A percentile compares a stretch with the other conserved stretches of the same genome.
These are phyloP conservation scores for Aspergillus phoenicis DNA, from an alignment of 2,329 filamentous ascomycete species.

Conservation along the genomic window DNA sequence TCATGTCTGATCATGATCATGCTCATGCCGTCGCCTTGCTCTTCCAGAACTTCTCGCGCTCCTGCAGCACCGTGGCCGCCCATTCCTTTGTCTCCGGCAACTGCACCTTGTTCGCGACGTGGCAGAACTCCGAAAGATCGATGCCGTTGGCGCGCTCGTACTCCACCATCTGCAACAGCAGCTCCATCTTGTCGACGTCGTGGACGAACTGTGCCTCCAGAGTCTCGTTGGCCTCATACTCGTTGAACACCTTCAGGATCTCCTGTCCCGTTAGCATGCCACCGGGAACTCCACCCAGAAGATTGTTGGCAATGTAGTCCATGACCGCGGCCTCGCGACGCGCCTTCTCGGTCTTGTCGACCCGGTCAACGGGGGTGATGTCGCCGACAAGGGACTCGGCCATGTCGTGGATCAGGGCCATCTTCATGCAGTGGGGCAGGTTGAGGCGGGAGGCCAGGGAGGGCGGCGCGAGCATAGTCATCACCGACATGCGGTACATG, in stretches of 20 bases:
- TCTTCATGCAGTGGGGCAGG: conserved; percentile 81
- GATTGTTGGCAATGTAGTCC: conserved; percentile 76
- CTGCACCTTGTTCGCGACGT: conserved; percentile 72
- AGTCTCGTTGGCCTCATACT: conserved; percentile 89
- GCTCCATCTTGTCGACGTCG: conserved; percentile 95
- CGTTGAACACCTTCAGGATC: conserved; percentile 82
- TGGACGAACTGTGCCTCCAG: conserved; percentile 88
- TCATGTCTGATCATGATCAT: not conserved
- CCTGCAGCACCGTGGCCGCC: conserved; percentile 73
- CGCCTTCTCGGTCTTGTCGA: conserved; percentile 85
- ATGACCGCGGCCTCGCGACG: conserved; percentile 85
- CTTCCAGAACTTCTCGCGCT: conserved; percentile 75
- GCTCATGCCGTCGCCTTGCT: conserved; percentile 22
- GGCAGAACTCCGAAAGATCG: conserved; percentile 84
- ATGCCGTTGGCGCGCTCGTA: conserved; percentile 77
- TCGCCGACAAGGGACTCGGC: conserved; percentile 93
- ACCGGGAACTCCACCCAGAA: conserved; percentile 76
- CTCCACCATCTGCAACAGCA: conserved; percentile 92
- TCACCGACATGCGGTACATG: conserved; percentile 99
- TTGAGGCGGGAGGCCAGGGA: conserved; percentile 72
- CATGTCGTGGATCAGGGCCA: conserved; percentile 98
- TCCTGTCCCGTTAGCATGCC: conserved; percentile 66
- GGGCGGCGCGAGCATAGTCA: conserved; percentile 87
- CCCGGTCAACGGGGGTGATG: conserved; percentile 84
- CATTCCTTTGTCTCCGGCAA: conserved; percentile 79